Conservation (phyloP, 202 grass and related monocot species). For the Setaria italica region DNA sequence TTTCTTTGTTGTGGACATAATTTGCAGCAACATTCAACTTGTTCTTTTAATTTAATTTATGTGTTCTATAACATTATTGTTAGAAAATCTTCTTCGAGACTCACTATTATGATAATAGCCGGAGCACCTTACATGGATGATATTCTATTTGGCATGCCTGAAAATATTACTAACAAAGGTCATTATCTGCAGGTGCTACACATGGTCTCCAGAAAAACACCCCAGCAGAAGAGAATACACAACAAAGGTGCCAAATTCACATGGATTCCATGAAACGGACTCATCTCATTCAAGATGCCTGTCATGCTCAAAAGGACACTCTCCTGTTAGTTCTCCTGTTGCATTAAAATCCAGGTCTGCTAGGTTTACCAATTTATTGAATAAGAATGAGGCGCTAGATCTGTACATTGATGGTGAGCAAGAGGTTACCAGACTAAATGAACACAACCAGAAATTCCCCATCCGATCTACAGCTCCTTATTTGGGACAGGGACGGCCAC, state of each 20-base stretch:
- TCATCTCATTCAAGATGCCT: conserved; percentile 67
- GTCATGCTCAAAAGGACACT: conserved; percentile 62
- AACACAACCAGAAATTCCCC: conserved; percentile 36
- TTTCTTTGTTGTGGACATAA: neutral
- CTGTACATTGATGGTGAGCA: conserved; percentile 75
- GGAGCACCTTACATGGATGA: neutral
- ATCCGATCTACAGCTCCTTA: conserved; percentile 52
- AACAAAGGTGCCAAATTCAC: conserved; percentile 42
- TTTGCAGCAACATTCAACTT: conserved; percentile 7
- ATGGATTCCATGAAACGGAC: conserved; percentile 52
- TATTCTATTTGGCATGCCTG: conserved; percentile 19
- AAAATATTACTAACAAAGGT: conserved; percentile 46
- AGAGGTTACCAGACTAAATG: conserved; percentile 41
- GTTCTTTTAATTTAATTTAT: conserved; percentile 29
- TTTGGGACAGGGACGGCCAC: conserved; percentile 62
- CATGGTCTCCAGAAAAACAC: conserved; percentile 56
- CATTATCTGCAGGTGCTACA: conserved; percentile 52
- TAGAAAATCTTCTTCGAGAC: neutral
- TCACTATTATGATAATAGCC: conserved; percentile 24
- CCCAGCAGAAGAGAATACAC: conserved; percentile 38
- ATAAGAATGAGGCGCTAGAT: conserved; percentile 62
- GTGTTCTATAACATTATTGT: conserved; percentile 17
- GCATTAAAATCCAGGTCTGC: conserved; percentile 59
- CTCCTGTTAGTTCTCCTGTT: conserved; percentile 58
- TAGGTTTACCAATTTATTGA: conserved; percentile 52